phyloP scores from a whole-genome alignment of 352 stramenopile genomes.

The Pythium sukuiense region DNA sequence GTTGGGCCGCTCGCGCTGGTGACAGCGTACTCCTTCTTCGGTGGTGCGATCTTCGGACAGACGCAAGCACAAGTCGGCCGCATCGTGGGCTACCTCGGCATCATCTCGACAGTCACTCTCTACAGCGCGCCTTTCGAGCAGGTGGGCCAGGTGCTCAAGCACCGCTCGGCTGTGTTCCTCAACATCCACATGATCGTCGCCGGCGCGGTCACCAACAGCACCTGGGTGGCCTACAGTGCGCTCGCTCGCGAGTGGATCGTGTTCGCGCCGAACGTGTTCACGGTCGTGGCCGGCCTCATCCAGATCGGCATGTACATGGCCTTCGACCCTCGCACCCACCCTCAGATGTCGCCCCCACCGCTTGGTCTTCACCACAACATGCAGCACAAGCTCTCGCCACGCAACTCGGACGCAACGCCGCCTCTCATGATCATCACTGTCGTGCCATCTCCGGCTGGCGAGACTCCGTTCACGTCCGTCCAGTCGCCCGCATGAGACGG shows the following conservation, averaged over 20 bases:
- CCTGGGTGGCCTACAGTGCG: conserved; percentile 52
- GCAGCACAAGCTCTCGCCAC: conserved; percentile 1
- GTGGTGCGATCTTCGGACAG: conserved; percentile 22
- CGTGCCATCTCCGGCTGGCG: not conserved
- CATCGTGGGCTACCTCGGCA: conserved; percentile 41
- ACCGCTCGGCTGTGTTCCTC: conserved; percentile 50
- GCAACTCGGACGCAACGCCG: not conserved
- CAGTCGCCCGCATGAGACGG: not conserved
- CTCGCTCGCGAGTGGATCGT: conserved; percentile 52
- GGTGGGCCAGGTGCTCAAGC: conserved; percentile 45
- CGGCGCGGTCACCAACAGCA: conserved; percentile 47
- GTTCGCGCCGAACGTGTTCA: conserved; percentile 48
- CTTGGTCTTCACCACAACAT: not conserved
- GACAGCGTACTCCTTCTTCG: conserved; percentile 42
- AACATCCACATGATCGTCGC: conserved; percentile 56
- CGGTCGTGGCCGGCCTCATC: conserved; percentile 31
- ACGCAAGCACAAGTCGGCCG: conserved; percentile 35
- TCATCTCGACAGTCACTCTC: conserved; percentile 49
- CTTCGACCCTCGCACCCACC: conserved; percentile 44
- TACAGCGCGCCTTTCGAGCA: conserved; percentile 61
- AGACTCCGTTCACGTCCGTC: not conserved
- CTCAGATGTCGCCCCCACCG: conserved; percentile 12
- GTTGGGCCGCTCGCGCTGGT: conserved; percentile 29
- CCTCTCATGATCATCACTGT: not conserved
- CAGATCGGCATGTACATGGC: conserved; percentile 48